phyloP scores from a whole-genome alignment of 495 filamentous ascomycete genomes.

The Physcia stellaris region DNA sequence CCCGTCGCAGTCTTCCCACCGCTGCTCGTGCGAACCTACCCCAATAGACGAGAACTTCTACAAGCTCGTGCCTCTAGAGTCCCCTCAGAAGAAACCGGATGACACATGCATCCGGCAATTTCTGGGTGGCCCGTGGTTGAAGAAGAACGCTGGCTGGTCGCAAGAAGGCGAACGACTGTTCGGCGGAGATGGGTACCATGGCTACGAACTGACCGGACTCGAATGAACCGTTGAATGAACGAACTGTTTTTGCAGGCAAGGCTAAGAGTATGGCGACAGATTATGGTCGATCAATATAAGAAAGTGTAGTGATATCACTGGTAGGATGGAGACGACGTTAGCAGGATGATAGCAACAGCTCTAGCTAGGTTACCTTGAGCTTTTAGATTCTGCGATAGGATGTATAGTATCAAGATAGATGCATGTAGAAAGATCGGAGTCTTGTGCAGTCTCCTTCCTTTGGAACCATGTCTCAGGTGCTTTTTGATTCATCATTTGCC shows the following conservation, averaged over 20 bases:
- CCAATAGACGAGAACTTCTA: conserved; percentile 37
- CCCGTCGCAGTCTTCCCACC: conserved; percentile 19
- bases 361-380: too few species aligned
- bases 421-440: too few species aligned
- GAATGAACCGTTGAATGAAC: conserved; percentile 4
- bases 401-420: too few species aligned
- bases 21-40: conserved; percentile 34
- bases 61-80: conserved; percentile 36
- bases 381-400: too few species aligned
- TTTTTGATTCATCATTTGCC: too few species aligned
- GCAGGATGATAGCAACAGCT: too few species aligned
- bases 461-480: too few species aligned
- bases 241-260: not conserved
- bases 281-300: too few species aligned
- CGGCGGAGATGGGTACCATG: conserved; percentile 31
- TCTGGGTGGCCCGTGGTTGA: conserved; percentile 33
- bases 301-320: too few species aligned
- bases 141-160: conserved; percentile 26
- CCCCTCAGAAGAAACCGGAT: conserved; percentile 34
- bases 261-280: too few species aligned
- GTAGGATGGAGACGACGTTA: too few species aligned
- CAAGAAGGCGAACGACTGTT: conserved; percentile 22
- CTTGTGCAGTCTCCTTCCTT: too few species aligned
- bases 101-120: conserved; percentile 39
- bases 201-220: conserved; percentile 19